Base-by-base conservation (phyloP, 139 green algal species). In the Asterochloris erici region DNA sequence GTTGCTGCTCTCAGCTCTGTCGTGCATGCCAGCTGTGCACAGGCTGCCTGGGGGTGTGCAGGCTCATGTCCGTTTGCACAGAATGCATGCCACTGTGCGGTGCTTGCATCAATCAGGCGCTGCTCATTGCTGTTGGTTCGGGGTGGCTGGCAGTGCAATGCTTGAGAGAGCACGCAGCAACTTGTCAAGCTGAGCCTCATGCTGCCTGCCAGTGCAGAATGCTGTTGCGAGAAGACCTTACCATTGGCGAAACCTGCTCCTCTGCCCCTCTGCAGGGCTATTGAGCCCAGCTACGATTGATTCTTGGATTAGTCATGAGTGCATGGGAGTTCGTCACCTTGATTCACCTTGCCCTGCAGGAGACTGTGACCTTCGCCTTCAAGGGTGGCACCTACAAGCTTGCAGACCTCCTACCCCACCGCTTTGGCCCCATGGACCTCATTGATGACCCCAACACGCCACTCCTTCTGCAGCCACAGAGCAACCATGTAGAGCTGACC, bases 351-450 rank as follows among this genome's bases (percentile, higher is more conserved):
- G 19, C 66, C n/a, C 19, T 66, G 77, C 84, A 94, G 90, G 91
- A 95, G 63, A 80, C 73, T 14, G 83, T 96, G 54, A 82, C 84
- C 0, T 91, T 96, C 79, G 74, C 89, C 60, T 95, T 96, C 78
- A 54, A 54, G 6, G 88, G 88, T 2, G 66, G 81, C 23, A 66
- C 76, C 12, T 76, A 63, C 17, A 17, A 81, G 47, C 86, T 95
- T 11, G 86, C 85, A 14, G 85, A 96, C 64, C 86, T 96, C 76
- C 87, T 96, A 84, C 94, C 93, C 2, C 84, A 88, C 63, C 85
- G 92, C 19, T 97, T 97, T 87, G 89, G 87, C 14, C 94, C 94
- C 0, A 62, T 85, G 10, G 94, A 98, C 84, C 79, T 94, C 63
- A 84, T 94, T 26, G 82, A 77, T 12, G 88, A 90, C 63, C 75